Evolutionary conservation across 345 rosid genomes (phyloP).

Genomic region (Gossypium thurberi): DNA sequence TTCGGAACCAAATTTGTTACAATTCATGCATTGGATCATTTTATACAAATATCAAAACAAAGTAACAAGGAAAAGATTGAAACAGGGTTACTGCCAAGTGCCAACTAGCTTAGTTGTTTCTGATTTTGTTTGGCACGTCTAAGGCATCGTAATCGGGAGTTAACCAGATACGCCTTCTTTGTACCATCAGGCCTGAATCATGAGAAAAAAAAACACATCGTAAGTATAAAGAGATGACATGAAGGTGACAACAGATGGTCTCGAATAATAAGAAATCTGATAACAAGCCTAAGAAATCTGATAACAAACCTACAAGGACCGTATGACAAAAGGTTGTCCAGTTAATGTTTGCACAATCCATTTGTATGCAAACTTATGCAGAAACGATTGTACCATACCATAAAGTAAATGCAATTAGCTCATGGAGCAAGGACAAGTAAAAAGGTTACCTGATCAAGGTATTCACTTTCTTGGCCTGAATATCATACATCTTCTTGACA

Average conservation of each 20-base stretch:
- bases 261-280: neutral
- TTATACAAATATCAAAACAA: neutral
- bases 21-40: neutral
- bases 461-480: slow-evolving; percentile 86
- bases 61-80: neutral
- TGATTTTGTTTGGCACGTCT: slow-evolving; percentile 93
- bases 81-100: neutral
- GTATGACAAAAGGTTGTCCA: neutral
- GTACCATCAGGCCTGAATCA: slow-evolving; percentile 82
- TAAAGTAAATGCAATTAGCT: neutral
- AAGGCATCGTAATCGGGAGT: slow-evolving; percentile 83
- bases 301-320: neutral
- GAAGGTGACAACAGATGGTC: neutral
- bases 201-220: neutral
- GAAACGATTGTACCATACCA: neutral
- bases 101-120: slow-evolving; percentile 47
- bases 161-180: slow-evolving; percentile 89
- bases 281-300: no score
- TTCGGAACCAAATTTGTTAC: neutral
- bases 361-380: neutral
- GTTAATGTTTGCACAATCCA: neutral
- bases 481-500: slow-evolving; percentile 89
- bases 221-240: neutral
- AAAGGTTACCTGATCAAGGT: slow-evolving; percentile 68
- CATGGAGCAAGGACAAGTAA: neutral